Conservation (phyloP, 1,284 basidiomycete species). For the Sporisorium reilianum region DNA sequence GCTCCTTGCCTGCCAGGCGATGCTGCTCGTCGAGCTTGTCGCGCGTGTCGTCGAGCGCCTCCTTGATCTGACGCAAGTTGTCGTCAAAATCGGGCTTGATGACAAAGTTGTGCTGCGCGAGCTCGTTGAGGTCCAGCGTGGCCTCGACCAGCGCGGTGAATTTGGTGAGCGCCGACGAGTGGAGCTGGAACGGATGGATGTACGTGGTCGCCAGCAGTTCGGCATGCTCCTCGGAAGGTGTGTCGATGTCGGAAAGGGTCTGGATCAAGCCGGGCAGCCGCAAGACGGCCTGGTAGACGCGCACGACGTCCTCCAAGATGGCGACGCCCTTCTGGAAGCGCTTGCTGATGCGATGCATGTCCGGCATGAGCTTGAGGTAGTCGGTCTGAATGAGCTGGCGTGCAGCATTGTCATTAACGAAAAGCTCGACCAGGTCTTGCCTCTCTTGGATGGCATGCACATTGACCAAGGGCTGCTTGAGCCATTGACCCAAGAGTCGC, state of each 20-base stretch:
- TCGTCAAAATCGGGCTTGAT: constrained; percentile 93
- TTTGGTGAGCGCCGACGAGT: constrained; percentile 68
- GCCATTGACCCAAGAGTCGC: constrained; percentile 89
- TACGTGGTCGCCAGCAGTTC: constrained; percentile 54
- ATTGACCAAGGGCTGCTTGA: constrained; percentile 96
- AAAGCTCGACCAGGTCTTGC: constrained; percentile 80
- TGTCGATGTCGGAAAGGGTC: constrained; percentile 71
- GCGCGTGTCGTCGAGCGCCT: constrained; percentile 78
- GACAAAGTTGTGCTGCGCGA: constrained; percentile 86
- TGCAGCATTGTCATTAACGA: constrained; percentile 82
- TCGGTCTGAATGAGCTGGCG: constrained; percentile 84
- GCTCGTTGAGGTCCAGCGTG: constrained; percentile 89
- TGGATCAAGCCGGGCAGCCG: constrained; percentile 83
- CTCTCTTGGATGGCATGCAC: constrained; percentile 82
- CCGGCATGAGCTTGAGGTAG: constrained; percentile 89
- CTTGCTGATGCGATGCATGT: constrained; percentile 92
- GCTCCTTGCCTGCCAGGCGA: constrained; percentile 77
- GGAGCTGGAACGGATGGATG: constrained; percentile 49
- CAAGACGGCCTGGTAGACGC: constrained; percentile 81
- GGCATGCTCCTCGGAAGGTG: constrained; percentile 30
- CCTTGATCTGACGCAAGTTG: constrained; percentile 78
- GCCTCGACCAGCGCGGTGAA: constrained; percentile 95
- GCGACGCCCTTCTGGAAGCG: constrained; percentile 88
- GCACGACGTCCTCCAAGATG: constrained; percentile 92
- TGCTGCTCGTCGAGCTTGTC: constrained; percentile 90